Evolutionary conservation across 1,139 yeast genomes (phyloP), one percentile per base, ranked within the genome.

Genomic region (Trichomonascaceae sp.): DNA sequence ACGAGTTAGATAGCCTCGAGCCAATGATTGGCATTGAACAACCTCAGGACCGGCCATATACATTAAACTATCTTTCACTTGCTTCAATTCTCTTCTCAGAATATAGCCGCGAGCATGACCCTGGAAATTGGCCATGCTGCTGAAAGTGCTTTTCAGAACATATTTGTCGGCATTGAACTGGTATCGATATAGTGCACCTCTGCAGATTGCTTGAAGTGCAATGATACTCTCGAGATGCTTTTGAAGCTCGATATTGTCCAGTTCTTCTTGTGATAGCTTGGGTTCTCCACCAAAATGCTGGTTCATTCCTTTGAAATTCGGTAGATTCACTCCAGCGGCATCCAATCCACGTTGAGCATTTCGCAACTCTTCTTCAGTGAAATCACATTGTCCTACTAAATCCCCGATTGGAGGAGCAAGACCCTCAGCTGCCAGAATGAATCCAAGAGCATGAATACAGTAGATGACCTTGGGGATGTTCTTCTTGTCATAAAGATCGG

Each of bases 401-500:
- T 81, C 80, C 41, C 78, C 79, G 61, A 93, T 80, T 9, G 76
- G 72, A 0, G 95, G 91, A 19, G 85, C 83, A 20, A 75, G 70
- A 56, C 75, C 67, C 73, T 71, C 74, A 74, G 73, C 65, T 69
- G 81, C 81, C 62, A 84, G 77, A 72, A 83, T 83, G 69, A 80
- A 87, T 47, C 93, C 84, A 63, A 93, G 74, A 1, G 97, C 96
- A 71, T 93, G 97, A 45, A 93, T 74, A 63, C 98, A 90, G 68
- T 90, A 91, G 70, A 95, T 87, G 20, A 95, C 98, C 66, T 89
- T 91, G 19, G 99, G 98, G 20, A 91, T 81, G 64, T 93, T 88
- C 64, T 90, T 91, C 63, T 87, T 87, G 67, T 93, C 98, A 70
- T 90, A 95, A 46, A 93, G 75, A 70, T 93, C 99, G 1, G 96